A percentile compares a stretch with the other conserved stretches of the same genome.
Conservation (phyloP, 1,139 yeast genomes). For the Torulaspora pretoriensis region DNA sequence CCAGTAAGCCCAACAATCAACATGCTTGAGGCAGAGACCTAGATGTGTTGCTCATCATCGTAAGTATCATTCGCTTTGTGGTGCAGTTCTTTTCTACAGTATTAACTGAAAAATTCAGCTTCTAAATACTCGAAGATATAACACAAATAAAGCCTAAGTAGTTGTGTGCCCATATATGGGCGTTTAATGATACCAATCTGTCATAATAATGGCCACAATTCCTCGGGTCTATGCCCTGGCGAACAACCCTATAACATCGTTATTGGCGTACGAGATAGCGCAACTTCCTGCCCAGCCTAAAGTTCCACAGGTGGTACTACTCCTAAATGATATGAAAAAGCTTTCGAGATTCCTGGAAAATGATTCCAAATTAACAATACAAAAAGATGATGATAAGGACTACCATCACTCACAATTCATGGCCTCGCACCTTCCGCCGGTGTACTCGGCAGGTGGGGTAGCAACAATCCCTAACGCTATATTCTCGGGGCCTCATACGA, state of each 20-base stretch:
- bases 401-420: constrained; percentile 30
- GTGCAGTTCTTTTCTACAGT: background rate
- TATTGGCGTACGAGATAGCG: constrained; percentile 40
- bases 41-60: background rate
- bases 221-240: constrained; percentile 42
- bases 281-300: constrained; percentile 35
- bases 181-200: background rate
- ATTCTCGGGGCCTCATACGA: constrained; percentile 45
- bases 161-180: background rate
- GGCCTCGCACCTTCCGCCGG: constrained; percentile 40
- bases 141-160: background rate
- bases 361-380: constrained; percentile 38
- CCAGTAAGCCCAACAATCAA: constrained; percentile 91
- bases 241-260: constrained; percentile 42
- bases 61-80: background rate
- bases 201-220: constrained; percentile 14
- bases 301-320: constrained; percentile 42
- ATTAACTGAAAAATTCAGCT: background rate
- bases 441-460: constrained; percentile 33
- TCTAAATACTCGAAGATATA: background rate
- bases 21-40: constrained; percentile 44
- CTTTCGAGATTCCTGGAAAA: constrained; percentile 41
- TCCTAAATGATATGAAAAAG: constrained; percentile 41
- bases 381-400: constrained; percentile 17
- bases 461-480: constrained; percentile 50